Evolutionary conservation across 148 eudicot species (phyloP), one percentile per base, ranked within the genome.

Genomic region (Rhododendron williamsianum): DNA sequence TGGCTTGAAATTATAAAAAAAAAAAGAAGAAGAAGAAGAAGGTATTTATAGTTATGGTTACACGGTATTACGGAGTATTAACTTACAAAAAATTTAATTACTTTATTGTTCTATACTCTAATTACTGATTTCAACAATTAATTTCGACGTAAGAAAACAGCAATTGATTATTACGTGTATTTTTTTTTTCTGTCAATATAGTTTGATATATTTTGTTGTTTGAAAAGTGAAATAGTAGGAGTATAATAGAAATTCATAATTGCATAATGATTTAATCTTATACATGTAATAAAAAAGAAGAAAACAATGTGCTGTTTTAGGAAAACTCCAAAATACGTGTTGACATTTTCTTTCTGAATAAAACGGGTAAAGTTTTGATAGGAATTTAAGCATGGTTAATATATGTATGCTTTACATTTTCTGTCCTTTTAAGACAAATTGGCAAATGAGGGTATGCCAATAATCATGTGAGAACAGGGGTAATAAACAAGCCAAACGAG

Each of bases 1-100:
- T 83, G 83, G 82, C 87, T 21, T 58, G 21, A 83, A 83, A 81
- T 33, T 72, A 65, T 72, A 65, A 77, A 82, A 36, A 38, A 36
- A 23, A 73, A 51, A 41, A 33, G 15, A 41, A n/a, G n/a, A n/a
- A n/a, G n/a, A n/a, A 41, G 8, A 41, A 41, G 1, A 41, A 41
- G 45, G 45, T 41, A 41, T 4, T 41, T 46, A 46, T 46, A 46
- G 49, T 9, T 46, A 46, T 86, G 19, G 71, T 18, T 23, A 58
- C n/a, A 19, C 65, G 45, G 12, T 21, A 76, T 30, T 19, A 25
- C 19, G 16, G 9, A 46, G 25, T 48, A 79, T 0, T 41, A 41
- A 41, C 43, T 41, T 41, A 5, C 43, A 4, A 41, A 41, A 41
- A 41, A 4, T 12, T 45, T 69, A 25, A 3, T 69, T 69, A 69